A percentile compares a stretch with the other conserved stretches of the same genome.
phyloP scores from a whole-genome alignment of 1,284 basidiomycete species.

The Sanghuangporus weigelae region DNA sequence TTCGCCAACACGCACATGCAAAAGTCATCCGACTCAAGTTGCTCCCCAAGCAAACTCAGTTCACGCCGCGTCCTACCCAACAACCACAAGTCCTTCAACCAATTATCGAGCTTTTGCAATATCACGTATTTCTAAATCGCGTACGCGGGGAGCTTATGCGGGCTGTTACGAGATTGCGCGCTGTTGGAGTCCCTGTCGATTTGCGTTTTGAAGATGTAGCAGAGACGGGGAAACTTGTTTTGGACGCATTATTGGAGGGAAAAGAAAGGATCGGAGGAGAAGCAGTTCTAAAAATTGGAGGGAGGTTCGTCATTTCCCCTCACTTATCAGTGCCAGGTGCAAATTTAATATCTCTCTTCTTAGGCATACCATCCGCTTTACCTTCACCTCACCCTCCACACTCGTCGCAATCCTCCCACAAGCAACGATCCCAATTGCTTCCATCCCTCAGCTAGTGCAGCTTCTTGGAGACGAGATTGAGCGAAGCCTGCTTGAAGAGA shows the following conservation, averaged over 20 bases:
- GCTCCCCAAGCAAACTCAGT: constrained; percentile 17
- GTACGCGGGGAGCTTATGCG: constrained; percentile 52
- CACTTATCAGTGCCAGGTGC: not conserved
- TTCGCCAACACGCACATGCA: constrained; percentile 51
- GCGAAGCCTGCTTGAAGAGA: constrained; percentile 54
- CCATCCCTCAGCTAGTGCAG: constrained; percentile 68
- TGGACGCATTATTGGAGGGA: constrained; percentile 36
- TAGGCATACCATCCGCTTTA: constrained; percentile 69
- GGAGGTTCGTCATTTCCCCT: constrained; percentile 39
- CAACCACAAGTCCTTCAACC: constrained; percentile 46
- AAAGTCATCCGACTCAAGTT: constrained; percentile 41
- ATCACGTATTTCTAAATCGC: constrained; percentile 63
- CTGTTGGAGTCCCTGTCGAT: constrained; percentile 50
- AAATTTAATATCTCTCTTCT: not conserved
- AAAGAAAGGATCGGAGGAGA: constrained; percentile 52
- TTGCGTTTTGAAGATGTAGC: constrained; percentile 60
- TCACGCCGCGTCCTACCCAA: constrained; percentile 25
- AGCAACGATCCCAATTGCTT: constrained; percentile 64
- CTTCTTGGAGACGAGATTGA: constrained; percentile 72
- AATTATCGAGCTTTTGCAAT: constrained; percentile 70
- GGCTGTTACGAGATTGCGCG: constrained; percentile 41
- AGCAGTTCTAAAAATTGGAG: constrained; percentile 60
- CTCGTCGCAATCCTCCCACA: constrained; percentile 69
- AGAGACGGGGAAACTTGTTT: constrained; percentile 56
- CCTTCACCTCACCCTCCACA: constrained; percentile 65